A percentile compares a stretch with the other conserved stretches of the same genome.
These are phyloP conservation scores for Aureococcus anophagefferens DNA, from an alignment of 108 stramenopile genomes.

Conservation along the genomic window DNA sequence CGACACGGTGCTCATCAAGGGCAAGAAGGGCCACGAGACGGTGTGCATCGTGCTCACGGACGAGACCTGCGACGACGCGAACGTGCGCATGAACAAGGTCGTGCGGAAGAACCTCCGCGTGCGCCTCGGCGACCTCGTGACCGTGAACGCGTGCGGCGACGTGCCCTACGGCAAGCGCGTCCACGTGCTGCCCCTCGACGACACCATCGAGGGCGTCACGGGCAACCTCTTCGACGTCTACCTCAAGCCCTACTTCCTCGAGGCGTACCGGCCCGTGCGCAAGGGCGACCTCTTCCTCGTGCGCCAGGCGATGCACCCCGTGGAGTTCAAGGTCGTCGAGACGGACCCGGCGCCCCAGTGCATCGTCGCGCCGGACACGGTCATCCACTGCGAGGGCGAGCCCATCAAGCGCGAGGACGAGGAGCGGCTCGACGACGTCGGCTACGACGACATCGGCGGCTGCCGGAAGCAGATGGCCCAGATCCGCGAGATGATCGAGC, in stretches of 20 bases:
- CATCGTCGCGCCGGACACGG: conserved; percentile 97
- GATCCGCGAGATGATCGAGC: conserved; percentile 99
- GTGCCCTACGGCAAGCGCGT: conserved; percentile 97
- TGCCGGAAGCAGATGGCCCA: conserved; percentile 95
- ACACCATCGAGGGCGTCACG: conserved; percentile 97
- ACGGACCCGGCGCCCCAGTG: conserved; percentile 93
- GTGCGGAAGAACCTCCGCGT: conserved; percentile 98
- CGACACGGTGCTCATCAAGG: conserved; percentile 97
- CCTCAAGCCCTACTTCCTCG: conserved; percentile 99
- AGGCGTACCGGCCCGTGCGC: conserved; percentile 98
- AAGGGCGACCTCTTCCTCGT: conserved; percentile 98
- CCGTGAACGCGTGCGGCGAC: conserved; percentile 84
- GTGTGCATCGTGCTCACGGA: conserved; percentile 97
- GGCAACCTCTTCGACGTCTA: conserved; percentile 99
- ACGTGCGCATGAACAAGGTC: conserved; percentile 98
- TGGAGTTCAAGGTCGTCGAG: conserved; percentile 98
- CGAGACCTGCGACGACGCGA: conserved; percentile 86
- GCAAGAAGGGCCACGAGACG: conserved; percentile 95
- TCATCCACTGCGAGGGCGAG: conserved; percentile 99
- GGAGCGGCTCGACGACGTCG: conserved; percentile 92
- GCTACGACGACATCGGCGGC: conserved; percentile 99
- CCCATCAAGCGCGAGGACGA: conserved; percentile 98
- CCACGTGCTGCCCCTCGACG: conserved; percentile 94
- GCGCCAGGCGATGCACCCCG: conserved; percentile 95
- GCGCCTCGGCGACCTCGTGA: conserved; percentile 88